These are phyloP conservation scores for Protomyces arabidopsidicola DNA, from an alignment of 1,139 yeast genomes.

Conservation along the genomic window DNA sequence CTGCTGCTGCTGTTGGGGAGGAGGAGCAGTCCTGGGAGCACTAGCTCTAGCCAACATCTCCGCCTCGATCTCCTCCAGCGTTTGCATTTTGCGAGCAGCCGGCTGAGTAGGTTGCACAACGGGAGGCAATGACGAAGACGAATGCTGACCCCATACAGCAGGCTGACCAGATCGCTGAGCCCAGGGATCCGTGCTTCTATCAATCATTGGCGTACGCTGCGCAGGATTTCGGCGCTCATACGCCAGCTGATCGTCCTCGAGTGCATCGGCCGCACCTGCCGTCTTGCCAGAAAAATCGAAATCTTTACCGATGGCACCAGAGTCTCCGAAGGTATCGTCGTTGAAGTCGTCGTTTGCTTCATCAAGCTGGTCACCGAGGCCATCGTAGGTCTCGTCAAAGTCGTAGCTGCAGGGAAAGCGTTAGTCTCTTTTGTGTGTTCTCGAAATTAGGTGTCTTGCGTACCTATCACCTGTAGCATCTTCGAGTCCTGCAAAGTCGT, in stretches of 20 bases:
- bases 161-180: constrained; percentile 30
- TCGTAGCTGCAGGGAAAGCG: constrained; percentile 44
- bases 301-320: constrained; percentile 52
- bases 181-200: constrained; percentile 3
- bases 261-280: constrained; percentile 41
- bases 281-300: constrained; percentile 61
- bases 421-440: too few species aligned
- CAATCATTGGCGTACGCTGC: background rate
- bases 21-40: background rate
- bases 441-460: background rate
- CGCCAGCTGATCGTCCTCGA: constrained; percentile 39
- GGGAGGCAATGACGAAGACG: background rate
- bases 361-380: constrained; percentile 61
- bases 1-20: background rate
- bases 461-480: background rate
- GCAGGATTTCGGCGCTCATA: constrained; percentile 50
- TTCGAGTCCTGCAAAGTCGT: constrained; percentile 15
- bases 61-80: constrained; percentile 74
- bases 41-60: constrained; percentile 46
- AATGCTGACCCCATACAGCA: background rate
- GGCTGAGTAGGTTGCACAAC: background rate
- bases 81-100: constrained; percentile 48
- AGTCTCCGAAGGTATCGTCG: constrained; percentile 79
- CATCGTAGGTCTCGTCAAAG: constrained; percentile 81
- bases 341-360: constrained; percentile 80